Percentiles rank a stretch among this genome's conserved stretches.
These are phyloP conservation scores for Acarospora socialis DNA, from an alignment of 2,329 filamentous ascomycete genomes.

Conservation along the genomic window DNA sequence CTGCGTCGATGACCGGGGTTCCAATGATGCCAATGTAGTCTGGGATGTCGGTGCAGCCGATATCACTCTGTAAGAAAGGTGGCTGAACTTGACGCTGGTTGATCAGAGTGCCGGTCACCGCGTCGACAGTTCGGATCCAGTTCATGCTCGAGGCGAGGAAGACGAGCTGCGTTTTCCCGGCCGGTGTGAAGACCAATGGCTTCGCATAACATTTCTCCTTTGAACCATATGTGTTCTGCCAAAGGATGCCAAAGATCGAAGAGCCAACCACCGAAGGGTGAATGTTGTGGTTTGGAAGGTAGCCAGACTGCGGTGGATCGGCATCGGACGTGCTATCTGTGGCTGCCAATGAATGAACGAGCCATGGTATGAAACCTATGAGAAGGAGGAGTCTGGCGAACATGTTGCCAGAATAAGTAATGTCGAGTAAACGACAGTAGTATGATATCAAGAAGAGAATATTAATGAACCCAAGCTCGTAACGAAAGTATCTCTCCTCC, in stretches of 20 bases:
- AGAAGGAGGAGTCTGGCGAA: too few species aligned
- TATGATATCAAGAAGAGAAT: too few species aligned
- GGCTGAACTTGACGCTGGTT: conserved; percentile 26
- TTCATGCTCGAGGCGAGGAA: conserved; percentile 28
- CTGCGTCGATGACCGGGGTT: conserved; percentile 38
- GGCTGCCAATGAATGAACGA: too few species aligned
- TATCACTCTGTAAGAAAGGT: conserved; percentile 36
- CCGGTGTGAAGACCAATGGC: conserved; percentile 33
- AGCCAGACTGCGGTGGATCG: conserved; percentile 13
- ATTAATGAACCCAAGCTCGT: too few species aligned
- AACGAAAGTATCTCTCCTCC: too few species aligned
- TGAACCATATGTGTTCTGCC: conserved; percentile 21
- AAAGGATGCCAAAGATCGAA: conserved; percentile 32
- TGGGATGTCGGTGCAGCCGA: conserved; percentile 36
- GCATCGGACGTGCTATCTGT: conserved; percentile 11
- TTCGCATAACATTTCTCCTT: conserved; percentile 34
- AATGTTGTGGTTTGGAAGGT: conserved; percentile 43
- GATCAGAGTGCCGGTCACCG: conserved; percentile 26
- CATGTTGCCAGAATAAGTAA: too few species aligned
- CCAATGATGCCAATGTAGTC: conserved; percentile 34
- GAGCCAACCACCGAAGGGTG: conserved; percentile 44
- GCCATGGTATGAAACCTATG: too few species aligned
- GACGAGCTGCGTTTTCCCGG: conserved; percentile 23
- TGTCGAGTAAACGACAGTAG: too few species aligned
- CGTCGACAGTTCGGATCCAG: conserved; percentile 25